These are phyloP conservation scores for Clonostachys byssicola DNA, from an alignment of 2,329 filamentous ascomycete species.

Conservation along the genomic window DNA sequence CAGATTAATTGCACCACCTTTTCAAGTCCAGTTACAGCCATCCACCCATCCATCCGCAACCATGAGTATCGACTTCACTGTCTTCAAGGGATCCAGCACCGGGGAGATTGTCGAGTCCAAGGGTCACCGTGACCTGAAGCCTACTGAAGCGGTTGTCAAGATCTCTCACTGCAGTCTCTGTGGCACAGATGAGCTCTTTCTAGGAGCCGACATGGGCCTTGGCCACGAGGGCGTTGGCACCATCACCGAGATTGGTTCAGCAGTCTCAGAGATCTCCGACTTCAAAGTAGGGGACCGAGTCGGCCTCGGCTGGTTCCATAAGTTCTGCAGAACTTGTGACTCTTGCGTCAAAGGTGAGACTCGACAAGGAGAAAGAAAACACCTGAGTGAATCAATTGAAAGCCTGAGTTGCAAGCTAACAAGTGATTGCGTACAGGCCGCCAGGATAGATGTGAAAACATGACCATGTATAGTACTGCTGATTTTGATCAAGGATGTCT, in stretches of 20 bases:
- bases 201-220: conserved; percentile 49
- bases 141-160: conserved; percentile 53
- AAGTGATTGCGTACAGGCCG: conserved; percentile 16
- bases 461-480: conserved; percentile 23
- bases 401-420: background rate
- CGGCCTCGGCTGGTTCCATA: conserved; percentile 39
- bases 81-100: conserved; percentile 7
- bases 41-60: conserved; percentile 12
- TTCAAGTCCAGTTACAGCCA: no score
- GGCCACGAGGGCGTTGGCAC: conserved; percentile 63
- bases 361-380: no score
- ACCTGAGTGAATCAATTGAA: background rate
- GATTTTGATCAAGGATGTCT: conserved; percentile 38
- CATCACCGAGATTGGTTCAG: conserved; percentile 1
- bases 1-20: no score
- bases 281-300: conserved; percentile 60
- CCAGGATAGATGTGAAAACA: conserved; percentile 25
- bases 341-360: conserved; percentile 19
- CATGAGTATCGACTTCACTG: conserved; percentile 6
- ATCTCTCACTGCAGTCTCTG: conserved; percentile 63
- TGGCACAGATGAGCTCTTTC: conserved; percentile 3
- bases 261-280: conserved; percentile 5
- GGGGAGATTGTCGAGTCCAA: conserved; percentile 6
- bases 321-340: conserved; percentile 27
- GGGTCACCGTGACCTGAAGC: conserved; percentile 3